A percentile compares a stretch with the other conserved stretches of the same genome.
Evolutionary conservation across 1,284 basidiomycete genomes (phyloP).

Genomic region (Ceratobasidium sp.): DNA sequence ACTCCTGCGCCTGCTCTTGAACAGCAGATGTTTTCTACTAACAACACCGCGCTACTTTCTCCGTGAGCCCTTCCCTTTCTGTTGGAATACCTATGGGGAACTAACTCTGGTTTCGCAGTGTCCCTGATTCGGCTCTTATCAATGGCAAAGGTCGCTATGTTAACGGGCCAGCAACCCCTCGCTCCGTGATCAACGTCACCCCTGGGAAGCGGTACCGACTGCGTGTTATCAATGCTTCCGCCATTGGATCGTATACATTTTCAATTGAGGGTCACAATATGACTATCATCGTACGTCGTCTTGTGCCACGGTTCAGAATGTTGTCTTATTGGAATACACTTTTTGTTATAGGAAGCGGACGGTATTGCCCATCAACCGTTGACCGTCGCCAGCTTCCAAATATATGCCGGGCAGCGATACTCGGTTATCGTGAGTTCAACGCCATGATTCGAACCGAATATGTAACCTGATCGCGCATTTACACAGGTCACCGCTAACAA

Average conservation of each 20-base stretch:
- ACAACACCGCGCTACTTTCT: conserved; percentile 16
- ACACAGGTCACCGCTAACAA: conserved; percentile 31
- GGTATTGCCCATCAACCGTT: conserved; percentile 31
- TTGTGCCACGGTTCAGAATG: not conserved
- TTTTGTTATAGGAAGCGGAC: not conserved
- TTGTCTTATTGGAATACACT: not conserved
- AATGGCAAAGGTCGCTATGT: conserved; percentile 40
- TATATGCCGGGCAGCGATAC: conserved; percentile 90
- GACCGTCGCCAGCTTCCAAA: conserved; percentile 66
- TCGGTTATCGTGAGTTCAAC: conserved; percentile 75
- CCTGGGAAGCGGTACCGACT: conserved; percentile 78
- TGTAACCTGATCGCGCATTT: not conserved
- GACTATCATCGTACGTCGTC: conserved; percentile 35
- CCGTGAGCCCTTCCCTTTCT: not conserved
- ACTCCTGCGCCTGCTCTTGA: conserved; percentile 16
- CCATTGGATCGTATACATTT: conserved; percentile 34
- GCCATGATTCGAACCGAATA: not conserved
- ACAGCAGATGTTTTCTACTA: conserved; percentile 21
- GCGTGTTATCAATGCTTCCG: conserved; percentile 75
- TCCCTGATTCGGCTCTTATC: conserved; percentile 37
- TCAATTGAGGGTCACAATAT: conserved; percentile 33
- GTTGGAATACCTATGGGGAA: not conserved
- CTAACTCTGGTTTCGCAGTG: conserved; percentile 1
- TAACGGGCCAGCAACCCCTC: conserved; percentile 11
- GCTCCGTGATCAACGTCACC: conserved; percentile 22